Percentiles rank a stretch among this genome's conserved stretches.
Evolutionary conservation across 805 yeast species (phyloP).

Genomic region (Hanseniaspora nectarophila): DNA sequence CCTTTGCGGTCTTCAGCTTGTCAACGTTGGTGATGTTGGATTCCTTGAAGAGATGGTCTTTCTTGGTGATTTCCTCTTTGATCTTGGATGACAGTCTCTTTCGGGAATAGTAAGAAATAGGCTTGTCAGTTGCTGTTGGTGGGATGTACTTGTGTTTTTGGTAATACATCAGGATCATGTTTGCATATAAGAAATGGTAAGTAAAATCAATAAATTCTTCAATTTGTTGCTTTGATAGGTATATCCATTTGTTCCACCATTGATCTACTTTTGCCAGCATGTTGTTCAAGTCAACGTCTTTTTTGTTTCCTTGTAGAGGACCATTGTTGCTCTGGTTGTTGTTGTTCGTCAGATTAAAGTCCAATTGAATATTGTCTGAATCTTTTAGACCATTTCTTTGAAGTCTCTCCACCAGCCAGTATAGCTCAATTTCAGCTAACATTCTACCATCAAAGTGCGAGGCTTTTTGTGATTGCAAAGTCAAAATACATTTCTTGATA

Average conservation of each 20-base stretch:
- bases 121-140: not conserved
- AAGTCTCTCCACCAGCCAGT: conserved; percentile 21
- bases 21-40: not conserved
- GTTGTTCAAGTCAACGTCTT: conserved; percentile 4
- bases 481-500: conserved; percentile 45
- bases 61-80: conserved; percentile 1
- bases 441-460: conserved; percentile 75
- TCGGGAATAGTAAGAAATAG: conserved; percentile 6
- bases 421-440: conserved; percentile 61
- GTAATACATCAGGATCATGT: conserved; percentile 32
- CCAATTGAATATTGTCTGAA: not conserved
- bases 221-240: conserved; percentile 55
- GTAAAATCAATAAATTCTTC: conserved; percentile 64
- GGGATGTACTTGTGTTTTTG: conserved; percentile 16
- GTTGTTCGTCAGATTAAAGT: not conserved
- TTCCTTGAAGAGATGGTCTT: not conserved
- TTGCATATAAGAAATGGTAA: conserved; percentile 48
- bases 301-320: not conserved
- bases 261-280: conserved; percentile 41
- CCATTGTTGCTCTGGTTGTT: not conserved
- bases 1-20: conserved; percentile 15
- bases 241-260: conserved; percentile 64
- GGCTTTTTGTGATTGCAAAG: conserved; percentile 45
- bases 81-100: conserved; percentile 13
- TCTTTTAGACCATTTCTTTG: conserved; percentile 10